phyloP scores from a whole-genome alignment of 176 grass and related monocot genomes.

The Pontederia paniculata region DNA sequence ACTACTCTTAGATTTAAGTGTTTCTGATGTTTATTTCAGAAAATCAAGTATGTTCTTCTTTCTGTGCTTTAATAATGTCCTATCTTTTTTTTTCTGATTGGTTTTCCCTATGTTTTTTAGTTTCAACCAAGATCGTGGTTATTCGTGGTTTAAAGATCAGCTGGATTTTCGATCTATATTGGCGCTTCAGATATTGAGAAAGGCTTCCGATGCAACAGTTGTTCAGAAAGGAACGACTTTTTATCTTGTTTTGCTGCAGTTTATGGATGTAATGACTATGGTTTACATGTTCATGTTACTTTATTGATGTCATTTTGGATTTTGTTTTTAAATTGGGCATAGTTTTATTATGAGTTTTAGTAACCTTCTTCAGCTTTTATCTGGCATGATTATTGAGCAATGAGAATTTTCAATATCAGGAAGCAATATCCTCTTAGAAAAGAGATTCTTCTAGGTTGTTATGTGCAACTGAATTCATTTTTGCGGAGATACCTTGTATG shows the following conservation, averaged over 20 bases:
- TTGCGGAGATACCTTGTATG: no score
- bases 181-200: slow-evolving; percentile 55
- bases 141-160: slow-evolving; percentile 69
- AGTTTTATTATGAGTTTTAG: no score
- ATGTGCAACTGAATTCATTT: no score
- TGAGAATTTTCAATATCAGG: no score
- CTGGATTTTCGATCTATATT: slow-evolving; percentile 77
- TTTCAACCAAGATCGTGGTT: slow-evolving; percentile 66
- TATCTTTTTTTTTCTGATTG: slow-evolving; percentile 37
- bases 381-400: no score
- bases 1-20: not conserved
- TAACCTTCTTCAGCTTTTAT: no score
- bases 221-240: slow-evolving; percentile 4
- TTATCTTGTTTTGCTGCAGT: not conserved
- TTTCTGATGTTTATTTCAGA: slow-evolving; percentile 1
- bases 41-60: not conserved
- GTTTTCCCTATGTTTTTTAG: slow-evolving; percentile 44
- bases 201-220: slow-evolving; percentile 48
- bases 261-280: slow-evolving; percentile 4
- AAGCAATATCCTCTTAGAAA: no score
- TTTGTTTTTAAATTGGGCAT: no score
- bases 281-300: not conserved
- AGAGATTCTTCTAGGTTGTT: no score
- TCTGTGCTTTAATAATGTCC: not conserved
- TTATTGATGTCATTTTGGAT: no score